Evolutionary conservation across 306 rosid species (phyloP), one percentile per base, ranked within the genome.

Genomic region (Dalbergia cultrata): DNA sequence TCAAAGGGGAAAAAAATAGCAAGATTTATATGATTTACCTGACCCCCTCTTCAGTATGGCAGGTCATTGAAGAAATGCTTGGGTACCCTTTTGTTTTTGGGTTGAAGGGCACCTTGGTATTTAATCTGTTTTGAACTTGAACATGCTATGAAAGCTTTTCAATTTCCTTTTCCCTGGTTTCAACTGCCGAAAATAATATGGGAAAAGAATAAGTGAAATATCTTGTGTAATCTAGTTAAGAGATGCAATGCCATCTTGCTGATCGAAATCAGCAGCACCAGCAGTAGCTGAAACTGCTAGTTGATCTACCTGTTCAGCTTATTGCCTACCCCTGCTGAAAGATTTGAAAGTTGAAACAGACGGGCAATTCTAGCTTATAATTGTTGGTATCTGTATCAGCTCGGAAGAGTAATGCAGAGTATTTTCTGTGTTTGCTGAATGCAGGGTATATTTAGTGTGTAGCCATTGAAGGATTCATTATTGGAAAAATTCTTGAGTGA

Each of bases 21-120:
- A 37, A 31, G 26, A 37, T 49, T 31, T 79, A 77, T 67, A 41
- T 62, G 67, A 17, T 80, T 75, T 67, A 56, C 59, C 70, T 57
- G 72, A 56, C 64, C 16, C 62, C 54, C 52, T 39, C 18, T 65
- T 57, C 47, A 57, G 34, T 49, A 13, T 83, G 52, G 34, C 21
- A 56, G 66, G 6, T 22, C 43, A 13, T 19, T 44, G 70, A 77
- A 64, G 72, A 77, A 64, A 70, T 77, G 59, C 14, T 18, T 19
- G 22, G 74, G 57, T 41, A 17, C 61, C 8, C 16, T 63, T 19
- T 64, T 53, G 35, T 37, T 37, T 4, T 4, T 4, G 41, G 41
- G 41, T 37, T 37, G 7, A 7, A 31, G 19, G 72, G 52, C 21
- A 19, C 63, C 8, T 26, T 76, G 21, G 59, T 57, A 61, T 49